Evolutionary conservation across 163 green algal genomes (phyloP), one percentile per base, ranked within the genome.

Genomic region (Prototheca wickerhamii): DNA sequence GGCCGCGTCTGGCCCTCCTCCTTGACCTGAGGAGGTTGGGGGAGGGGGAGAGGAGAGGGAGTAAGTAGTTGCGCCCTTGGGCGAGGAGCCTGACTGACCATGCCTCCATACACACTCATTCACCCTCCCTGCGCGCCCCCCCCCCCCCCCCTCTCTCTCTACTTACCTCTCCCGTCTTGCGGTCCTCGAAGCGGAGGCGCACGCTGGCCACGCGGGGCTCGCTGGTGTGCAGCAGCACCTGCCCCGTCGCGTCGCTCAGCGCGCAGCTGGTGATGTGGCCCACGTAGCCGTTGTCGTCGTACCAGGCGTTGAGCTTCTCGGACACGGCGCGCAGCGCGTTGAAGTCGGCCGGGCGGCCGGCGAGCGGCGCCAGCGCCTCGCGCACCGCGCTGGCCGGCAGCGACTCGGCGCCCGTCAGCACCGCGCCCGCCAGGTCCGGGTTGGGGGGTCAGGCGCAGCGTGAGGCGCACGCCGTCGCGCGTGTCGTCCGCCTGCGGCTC

Each of bases 381-480:
- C 93, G 63, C 21, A 98, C 71, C 35, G 95, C 76, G 4, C n/a
- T 49, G 49, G 81, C 68, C 1, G 92, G 92, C 67, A 98, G 81
- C 60, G 76, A 62, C 56, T 90, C 86, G 50, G 81, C 89, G 2
- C 92, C 92, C 0, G 57, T 76, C 4, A 82, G 78, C 25, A 87
- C 76, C 40, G 97, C 67, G 4, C 86, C 82, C 0, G 72, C 80
- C 49, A 98, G 71, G 60, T 87, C 77, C 21, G 85, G 82, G 68
- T 97, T 95, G 50, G 88, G 68, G n/a, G 6, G 77, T 75, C 31
- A 97, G 81, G 73, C 86, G 65, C 42, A 98, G 80, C 28, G 81
- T 85, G 26, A 98, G 78, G 58, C 86, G 87, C 25, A 98, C 83
- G 2, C 92, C 92, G 63, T 98, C 92, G 2, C 92, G 76, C 5